Percentiles rank a stretch among this genome's conserved stretches.
Evolutionary conservation across 257 asterid genomes (phyloP).

Genomic region (Knoxia roxburghii): DNA sequence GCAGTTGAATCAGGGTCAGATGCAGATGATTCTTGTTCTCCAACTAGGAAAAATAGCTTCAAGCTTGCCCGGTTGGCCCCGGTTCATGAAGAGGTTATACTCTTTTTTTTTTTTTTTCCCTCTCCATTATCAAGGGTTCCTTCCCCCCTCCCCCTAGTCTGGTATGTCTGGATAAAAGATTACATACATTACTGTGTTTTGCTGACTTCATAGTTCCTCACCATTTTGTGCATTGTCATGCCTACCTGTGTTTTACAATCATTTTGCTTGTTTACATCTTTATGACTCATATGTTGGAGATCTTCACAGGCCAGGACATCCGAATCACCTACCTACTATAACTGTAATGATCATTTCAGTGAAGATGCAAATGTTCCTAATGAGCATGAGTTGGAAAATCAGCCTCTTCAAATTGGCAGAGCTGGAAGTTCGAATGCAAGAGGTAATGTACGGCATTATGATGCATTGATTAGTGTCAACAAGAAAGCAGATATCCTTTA

Average conservation of each 20-base stretch:
- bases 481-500: not conserved
- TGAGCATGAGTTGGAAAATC: constrained; percentile 36
- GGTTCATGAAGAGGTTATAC: constrained; percentile 72
- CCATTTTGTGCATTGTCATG: not conserved
- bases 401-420: constrained; percentile 26
- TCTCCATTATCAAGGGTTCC: not conserved
- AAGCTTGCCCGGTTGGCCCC: constrained; percentile 33
- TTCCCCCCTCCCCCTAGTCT: not conserved
- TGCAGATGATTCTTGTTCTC: constrained; percentile 49
- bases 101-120: constrained; percentile 1
- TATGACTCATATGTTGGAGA: constrained; percentile 11
- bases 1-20: constrained; percentile 54
- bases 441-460: constrained; percentile 29
- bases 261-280: constrained; percentile 3
- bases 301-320: constrained; percentile 50
- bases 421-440: constrained; percentile 27
- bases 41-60: constrained; percentile 37
- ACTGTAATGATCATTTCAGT: constrained; percentile 60
- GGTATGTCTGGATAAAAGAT: no score
- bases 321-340: constrained; percentile 59
- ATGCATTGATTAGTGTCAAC: not conserved
- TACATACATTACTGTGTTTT: not conserved
- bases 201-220: not conserved
- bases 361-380: constrained; percentile 34
- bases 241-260: not conserved